Evolutionary conservation across 2,329 filamentous ascomycete species (phyloP), one percentile per base, ranked within the genome.

Genomic region (Alternaria triticimaculans): DNA sequence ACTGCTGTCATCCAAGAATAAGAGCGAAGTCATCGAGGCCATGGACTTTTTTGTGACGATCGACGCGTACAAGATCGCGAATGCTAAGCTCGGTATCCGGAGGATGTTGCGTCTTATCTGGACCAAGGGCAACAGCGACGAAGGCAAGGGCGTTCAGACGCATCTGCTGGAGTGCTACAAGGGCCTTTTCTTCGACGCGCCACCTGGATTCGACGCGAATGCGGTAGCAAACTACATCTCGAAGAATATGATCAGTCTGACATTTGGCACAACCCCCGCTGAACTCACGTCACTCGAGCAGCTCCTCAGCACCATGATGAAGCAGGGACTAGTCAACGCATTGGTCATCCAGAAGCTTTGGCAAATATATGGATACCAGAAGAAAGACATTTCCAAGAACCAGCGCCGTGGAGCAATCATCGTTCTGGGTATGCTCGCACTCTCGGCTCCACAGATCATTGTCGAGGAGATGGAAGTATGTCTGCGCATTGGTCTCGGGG

Each of bases 41-140:
- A 99, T 99, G 89, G 96, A 99, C 78, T 99, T 96, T 81, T 97
- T 99, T 71, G 94, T 96, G 71, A 89, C 97, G 48, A 91, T 96
- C 48, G 94, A 99, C 78, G 95, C 94, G 6, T 98, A 98, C 85
- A 96, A 96, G 79, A 91, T 99, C 62, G 92, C 97, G 79, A 93
- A 96, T 70, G 94, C 96, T 76, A 94, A 97, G 79, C 83, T 91
- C 43, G 96, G 96, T 61, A 98, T 99, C 75, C 89, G 95, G 63
- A 91, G 94, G 61, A 99, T 99, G 96, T 86, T 99, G 67, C 90
- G 95, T 57, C 86, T 99, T 20, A 99, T 99, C 79, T 99, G 96
- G 96, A 99, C 96, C 68, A 99, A 99, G 82, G 95, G 96, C 72
- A 99, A 98, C 82, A 98, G 94, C 73, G 96, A 99, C 75, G 96